Conservation (phyloP, 2,329 filamentous ascomycete genomes). For the Fusarium austroafricanum region DNA sequence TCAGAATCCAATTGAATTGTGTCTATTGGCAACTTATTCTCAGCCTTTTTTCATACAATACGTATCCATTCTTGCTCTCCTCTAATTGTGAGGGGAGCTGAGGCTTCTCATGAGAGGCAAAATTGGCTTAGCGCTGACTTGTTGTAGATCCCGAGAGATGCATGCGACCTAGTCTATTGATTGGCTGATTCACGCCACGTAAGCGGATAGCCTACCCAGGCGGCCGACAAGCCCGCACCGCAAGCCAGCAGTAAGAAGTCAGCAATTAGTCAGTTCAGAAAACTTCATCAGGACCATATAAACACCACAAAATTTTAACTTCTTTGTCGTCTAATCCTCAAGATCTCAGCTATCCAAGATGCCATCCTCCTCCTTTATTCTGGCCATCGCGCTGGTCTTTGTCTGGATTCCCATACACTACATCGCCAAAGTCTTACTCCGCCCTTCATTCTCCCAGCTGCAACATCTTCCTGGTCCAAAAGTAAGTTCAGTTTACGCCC, state of each 20-base stretch:
- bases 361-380: background rate
- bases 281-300: rapidly evolving
- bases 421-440: background rate
- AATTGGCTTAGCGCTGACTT: too few relatives aligned
- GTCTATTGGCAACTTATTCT: too few relatives aligned
- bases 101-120: too few relatives aligned
- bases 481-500: background rate
- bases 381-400: rapidly evolving
- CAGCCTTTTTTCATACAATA: too few relatives aligned
- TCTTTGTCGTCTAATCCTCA: rapidly evolving
- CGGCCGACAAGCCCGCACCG: too few relatives aligned
- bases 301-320: too few relatives aligned
- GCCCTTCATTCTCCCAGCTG: background rate
- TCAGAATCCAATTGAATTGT: too few relatives aligned
- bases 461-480: slow-evolving; percentile 7
- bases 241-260: background rate
- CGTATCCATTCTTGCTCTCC: too few relatives aligned
- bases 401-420: background rate
- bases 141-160: too few relatives aligned
- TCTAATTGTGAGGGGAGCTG: too few relatives aligned
- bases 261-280: background rate
- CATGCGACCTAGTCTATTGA: background rate
- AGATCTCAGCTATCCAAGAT: rapidly evolving
- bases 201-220: background rate
- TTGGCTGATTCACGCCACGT: background rate